A percentile compares a stretch with the other conserved stretches of the same genome.
phyloP scores from a whole-genome alignment of 257 asterid species.

The Euphrasia confusa region DNA sequence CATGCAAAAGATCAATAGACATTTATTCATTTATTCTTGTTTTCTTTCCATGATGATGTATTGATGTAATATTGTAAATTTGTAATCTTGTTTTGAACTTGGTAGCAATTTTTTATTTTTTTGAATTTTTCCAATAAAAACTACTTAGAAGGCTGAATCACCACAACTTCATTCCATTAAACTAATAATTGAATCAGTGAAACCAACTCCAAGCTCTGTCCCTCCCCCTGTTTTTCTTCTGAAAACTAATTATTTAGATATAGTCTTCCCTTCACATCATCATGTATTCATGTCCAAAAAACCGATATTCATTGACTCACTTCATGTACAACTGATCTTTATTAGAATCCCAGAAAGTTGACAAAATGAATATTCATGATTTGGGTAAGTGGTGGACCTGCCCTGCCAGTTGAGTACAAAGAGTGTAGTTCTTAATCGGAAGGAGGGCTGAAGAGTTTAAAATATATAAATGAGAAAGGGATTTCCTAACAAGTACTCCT shows the following conservation, averaged over 20 bases:
- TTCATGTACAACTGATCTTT: slow-evolving; percentile 5
- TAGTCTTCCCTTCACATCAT: slow-evolving; percentile 11
- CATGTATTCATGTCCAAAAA: not conserved
- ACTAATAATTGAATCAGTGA: slow-evolving; percentile 12
- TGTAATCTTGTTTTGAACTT: slow-evolving; percentile 12
- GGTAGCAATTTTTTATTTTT: slow-evolving; percentile 1
- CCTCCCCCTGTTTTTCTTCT: not conserved
- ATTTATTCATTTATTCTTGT: not conserved
- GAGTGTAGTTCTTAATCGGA: slow-evolving; percentile 17
- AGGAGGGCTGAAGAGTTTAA: slow-evolving; percentile 6
- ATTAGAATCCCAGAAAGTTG: slow-evolving; percentile 8
- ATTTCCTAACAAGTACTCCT: not conserved
- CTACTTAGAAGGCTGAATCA: slow-evolving; percentile 17
- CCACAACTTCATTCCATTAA: slow-evolving; percentile 10
- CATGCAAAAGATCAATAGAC: slow-evolving; percentile 13
- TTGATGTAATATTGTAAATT: not conserved
- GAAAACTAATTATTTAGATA: slow-evolving; percentile 10
- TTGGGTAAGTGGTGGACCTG: slow-evolving; percentile 14
- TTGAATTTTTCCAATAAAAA: slow-evolving; percentile 11
- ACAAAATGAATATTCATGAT: slow-evolving; percentile 13
- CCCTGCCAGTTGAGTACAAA: slow-evolving; percentile 10
- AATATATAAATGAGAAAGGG: slow-evolving; percentile 14
- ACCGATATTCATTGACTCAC: not conserved
- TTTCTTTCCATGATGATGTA: not conserved
- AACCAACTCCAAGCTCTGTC: not conserved